phyloP scores from a whole-genome alignment of 148 eudicot species.

The Heliamphora exappendiculata region DNA sequence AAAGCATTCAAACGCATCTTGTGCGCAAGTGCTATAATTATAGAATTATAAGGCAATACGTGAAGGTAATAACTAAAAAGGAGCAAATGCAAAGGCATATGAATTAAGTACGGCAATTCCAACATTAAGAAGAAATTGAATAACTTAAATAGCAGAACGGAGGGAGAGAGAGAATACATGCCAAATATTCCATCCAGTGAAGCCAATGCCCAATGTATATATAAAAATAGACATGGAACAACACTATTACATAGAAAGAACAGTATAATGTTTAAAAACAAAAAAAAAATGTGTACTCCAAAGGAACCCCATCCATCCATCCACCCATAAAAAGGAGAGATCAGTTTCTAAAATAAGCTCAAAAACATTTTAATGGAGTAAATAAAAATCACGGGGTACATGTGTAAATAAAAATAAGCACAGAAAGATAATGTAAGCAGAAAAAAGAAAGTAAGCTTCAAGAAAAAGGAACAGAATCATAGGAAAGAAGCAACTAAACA shows the following conservation, averaged over 20 bases:
- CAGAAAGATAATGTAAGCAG: background rate
- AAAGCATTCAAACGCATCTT: too few species aligned
- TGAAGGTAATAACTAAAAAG: background rate
- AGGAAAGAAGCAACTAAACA: background rate
- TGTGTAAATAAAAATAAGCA: too few species aligned
- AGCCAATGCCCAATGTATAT: too few species aligned
- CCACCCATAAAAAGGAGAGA: background rate
- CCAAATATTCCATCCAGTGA: background rate
- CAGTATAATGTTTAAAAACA: background rate
- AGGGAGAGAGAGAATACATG: background rate
- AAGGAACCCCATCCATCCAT: background rate
- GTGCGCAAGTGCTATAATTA: too few species aligned
- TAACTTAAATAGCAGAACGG: background rate
- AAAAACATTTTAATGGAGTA: background rate
- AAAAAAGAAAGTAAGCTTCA: background rate
- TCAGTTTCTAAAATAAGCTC: background rate
- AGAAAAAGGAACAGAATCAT: background rate
- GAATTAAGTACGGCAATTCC: background rate
- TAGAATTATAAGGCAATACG: too few species aligned
- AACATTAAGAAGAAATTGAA: background rate
- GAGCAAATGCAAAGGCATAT: background rate
- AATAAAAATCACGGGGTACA: too few species aligned
- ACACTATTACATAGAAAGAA: background rate
- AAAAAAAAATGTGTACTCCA: background rate
- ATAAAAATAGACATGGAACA: background rate